Base-by-base conservation (phyloP, 768 basidiomycete genomes). In the Tulasnella sp. region DNA sequence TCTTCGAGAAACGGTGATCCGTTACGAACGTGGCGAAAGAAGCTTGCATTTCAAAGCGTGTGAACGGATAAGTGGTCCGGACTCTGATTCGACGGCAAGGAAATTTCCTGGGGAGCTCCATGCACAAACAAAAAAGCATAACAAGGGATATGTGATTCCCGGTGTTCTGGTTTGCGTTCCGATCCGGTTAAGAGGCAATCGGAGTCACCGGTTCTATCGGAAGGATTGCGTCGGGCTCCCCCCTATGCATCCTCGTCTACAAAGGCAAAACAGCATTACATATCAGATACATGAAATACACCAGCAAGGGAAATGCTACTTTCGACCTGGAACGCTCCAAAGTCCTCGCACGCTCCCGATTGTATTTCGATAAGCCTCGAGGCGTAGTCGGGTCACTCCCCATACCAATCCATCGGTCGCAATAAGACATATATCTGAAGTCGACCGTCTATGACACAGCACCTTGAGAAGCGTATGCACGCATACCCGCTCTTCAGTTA, bases 131-230 rank as follows among this genome's bases (percentile, higher is more conserved):
- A 35, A 67, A 44, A 67, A 67, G 61, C 61, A 67, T 67, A 67
- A 67, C 61, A 35, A 13, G 61, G 29, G 26, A 67, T 32, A 44
- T 44, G 61, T 35, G 61, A 67, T 67, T 26, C 51, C 61, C 61
- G 32, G 61, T 67, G 32, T 35, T 67, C 18, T 35, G 61, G 61
- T 15, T 67, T 67, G 32, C 61, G 32, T 67, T 67, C 61, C 32
- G 61, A 67, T 67, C 61, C 61, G 61, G 61, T 67, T 67, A 67
- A 67, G 61, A 26, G 61, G 61, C 61, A 67, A 67, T 67, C 61
- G 61, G 61, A 67, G 32, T 67, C 61, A 67, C 61, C 61, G 61
- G 61, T 67, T 67, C 61, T 67, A 67, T 67, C 61, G 61, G 61
- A 67, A 67, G 61, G 61, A 15, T 67, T 67, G 61, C 29, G 61